These are phyloP conservation scores for Solanum chilense DNA, from an alignment of 257 asterid species.

Conservation along the genomic window DNA sequence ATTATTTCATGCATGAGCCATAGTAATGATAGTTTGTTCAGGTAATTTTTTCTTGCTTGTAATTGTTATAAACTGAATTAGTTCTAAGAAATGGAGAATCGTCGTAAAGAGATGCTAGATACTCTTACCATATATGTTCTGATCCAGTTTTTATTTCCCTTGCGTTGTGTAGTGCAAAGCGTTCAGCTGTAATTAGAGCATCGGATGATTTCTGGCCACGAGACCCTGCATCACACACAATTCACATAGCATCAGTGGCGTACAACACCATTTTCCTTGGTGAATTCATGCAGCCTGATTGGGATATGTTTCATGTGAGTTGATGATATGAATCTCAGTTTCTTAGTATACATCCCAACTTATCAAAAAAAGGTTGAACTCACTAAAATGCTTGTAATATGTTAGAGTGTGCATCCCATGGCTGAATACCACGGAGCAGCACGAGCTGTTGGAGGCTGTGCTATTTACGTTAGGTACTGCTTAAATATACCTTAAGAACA, in stretches of 20 bases:
- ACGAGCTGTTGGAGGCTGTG: conserved; percentile 90
- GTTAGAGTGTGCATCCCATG: conserved; percentile 77
- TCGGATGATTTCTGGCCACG: conserved; percentile 94
- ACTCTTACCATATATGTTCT: not conserved
- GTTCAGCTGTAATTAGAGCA: conserved; percentile 70
- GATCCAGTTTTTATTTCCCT: not conserved
- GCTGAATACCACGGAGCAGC: conserved; percentile 95
- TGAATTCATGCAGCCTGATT: conserved; percentile 97
- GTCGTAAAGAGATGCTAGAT: not conserved
- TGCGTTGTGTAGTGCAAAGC: conserved; percentile 40
- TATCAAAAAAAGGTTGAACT: not conserved
- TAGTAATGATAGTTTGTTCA: conserved; percentile 79
- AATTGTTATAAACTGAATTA: not conserved
- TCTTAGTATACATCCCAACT: not conserved
- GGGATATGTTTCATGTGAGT: conserved; percentile 98
- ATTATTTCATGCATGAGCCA: conserved; percentile 95
- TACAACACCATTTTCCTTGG: conserved; percentile 80
- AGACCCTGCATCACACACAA: conserved; percentile 93
- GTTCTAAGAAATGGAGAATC: not conserved
- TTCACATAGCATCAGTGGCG: conserved; percentile 93
- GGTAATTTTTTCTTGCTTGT: conserved; percentile 19
- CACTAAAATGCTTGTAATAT: not conserved
- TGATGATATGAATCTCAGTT: not conserved
- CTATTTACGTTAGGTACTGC: conserved; percentile 72
- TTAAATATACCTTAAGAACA: not conserved